Base-by-base conservation (phyloP, 345 rosid species). In the Xanthoceras sorbifolium region DNA sequence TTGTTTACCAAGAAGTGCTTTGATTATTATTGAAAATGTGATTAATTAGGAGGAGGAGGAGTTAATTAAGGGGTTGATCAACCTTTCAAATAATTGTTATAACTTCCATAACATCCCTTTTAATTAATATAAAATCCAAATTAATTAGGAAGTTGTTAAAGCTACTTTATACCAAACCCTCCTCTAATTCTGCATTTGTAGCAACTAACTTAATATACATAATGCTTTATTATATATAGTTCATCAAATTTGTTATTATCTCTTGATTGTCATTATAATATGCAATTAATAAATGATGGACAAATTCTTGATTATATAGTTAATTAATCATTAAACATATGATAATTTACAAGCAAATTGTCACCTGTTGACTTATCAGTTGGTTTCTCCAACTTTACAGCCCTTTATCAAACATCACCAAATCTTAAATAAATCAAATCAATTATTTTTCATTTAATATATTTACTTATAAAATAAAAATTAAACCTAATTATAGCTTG, bases 41-140 rank as follows among this genome's bases (percentile, higher is more conserved):
- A 38, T 29, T 29, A 17, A 14, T 12, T 38, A 15, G 36, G 4
- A 4, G 36, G 4, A 32, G 20, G 54, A 31, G 54, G 55, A 44
- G 57, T 67, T 32, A 50, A 34, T 5, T 50, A 17, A 46, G 72
- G 46, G 74, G 69, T 81, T 76, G 80, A 71, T 73, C 80, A 73
- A 67, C 60, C 61, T 52, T 32, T 68, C 55, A 64, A 11, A 68
- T 29, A 61, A 22, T 68, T 61, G 74, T 72, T 26, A 28, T 52
- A 72, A 60, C 73, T 67, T 66, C 63, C 65, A 12, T 38, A 77
- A 63, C 61, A 34, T 55, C 69, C 25, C 64, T 48, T 29, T 42
- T 15, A 42, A 15, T 15, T 70, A 70, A 64, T 32, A 2, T 32
- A 32, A 4, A n/a, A n/a, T 80, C 73, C 22, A 61, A 34, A 9